Conservation (phyloP, 768 basidiomycete species). For the Pholiota microspora region DNA sequence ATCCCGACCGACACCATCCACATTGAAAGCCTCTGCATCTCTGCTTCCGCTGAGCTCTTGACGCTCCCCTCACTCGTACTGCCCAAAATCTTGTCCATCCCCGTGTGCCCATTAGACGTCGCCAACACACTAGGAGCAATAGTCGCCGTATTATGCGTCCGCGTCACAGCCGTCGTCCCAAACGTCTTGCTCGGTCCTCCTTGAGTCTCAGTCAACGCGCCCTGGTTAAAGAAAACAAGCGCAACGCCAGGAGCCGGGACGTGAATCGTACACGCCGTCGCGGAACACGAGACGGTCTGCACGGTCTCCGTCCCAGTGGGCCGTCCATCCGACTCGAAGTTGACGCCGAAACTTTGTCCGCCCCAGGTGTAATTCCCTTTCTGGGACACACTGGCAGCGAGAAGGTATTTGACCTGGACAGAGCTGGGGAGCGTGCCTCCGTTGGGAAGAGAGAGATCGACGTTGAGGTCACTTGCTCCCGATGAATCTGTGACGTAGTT, state of each 20-base stretch:
- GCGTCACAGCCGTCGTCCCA: conserved; percentile 51
- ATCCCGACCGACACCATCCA: no score
- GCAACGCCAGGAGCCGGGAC: conserved; percentile 70
- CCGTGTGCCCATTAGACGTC: conserved; percentile 59
- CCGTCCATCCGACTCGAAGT: conserved; percentile 65
- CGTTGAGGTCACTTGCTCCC: conserved; percentile 55
- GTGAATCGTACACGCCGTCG: conserved; percentile 53
- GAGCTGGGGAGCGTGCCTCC: conserved; percentile 37
- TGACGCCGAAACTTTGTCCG: conserved; percentile 57
- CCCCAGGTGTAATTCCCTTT: conserved; percentile 65
- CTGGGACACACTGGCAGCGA: conserved; percentile 45
- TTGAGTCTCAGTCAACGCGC: conserved; percentile 33
- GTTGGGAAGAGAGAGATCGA: conserved; percentile 47
- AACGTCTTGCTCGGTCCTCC: conserved; percentile 40
- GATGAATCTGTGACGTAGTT: conserved; percentile 67
- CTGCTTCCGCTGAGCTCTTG: not conserved
- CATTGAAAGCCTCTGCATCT: no score
- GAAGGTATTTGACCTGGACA: conserved; percentile 62
- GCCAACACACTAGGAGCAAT: conserved; percentile 54
- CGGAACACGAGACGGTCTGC: conserved; percentile 50
- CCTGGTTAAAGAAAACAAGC: conserved; percentile 61
- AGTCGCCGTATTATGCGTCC: conserved; percentile 48
- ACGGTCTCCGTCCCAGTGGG: conserved; percentile 49
- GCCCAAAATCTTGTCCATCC: conserved; percentile 26
- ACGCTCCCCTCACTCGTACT: conserved; percentile 38